Base-by-base conservation (phyloP, 257 asterid genomes). In the Salvia miltiorrhiza region DNA sequence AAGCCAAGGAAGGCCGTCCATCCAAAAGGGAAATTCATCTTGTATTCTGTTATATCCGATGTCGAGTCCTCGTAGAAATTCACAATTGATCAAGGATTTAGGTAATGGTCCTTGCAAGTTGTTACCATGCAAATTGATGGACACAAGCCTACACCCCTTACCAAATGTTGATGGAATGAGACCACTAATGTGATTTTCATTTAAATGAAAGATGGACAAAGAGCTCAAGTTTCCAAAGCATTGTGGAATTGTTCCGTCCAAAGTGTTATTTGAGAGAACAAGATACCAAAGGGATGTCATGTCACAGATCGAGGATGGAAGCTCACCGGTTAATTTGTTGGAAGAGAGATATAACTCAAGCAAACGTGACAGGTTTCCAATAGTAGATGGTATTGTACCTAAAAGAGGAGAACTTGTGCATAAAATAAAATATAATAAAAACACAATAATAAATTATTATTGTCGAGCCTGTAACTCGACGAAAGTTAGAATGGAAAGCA, bases 11-110 rank as follows among this genome's bases (percentile, higher is more conserved):
- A 83, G 78, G 49, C 7, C 45, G 24, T 30, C 76, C 66, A 75
- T 19, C 83, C 81, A 77, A 12, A 30, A 28, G 9, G 85, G 85
- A 37, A 83, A 83, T 2, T 11, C 1, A 14, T 40, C 82, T n/a
- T 19, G 54, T 40, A 83, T 43, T 12, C 47, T 13, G 44, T 83
- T 80, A 49, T 73, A 47, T 75, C 78, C 72, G 28, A 65, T n/a
- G 26, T 67, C 66, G 48, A 56, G 48, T 3, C 41, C 73, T 66
- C 47, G 19, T 30, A 66, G 54, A 2, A 4, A 19, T 65, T n/a
- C 64, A 60, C 81, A 80, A 30, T 72, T 75, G 50, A 35, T 63
- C 9, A 77, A 26, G 13, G 82, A 57, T 48, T 2, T 19, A 0
- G 72, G 63, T 3, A 73, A 10, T 40, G 28, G 8, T 30, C 77